Percentiles rank a stretch among this genome's conserved stretches.
phyloP scores from a whole-genome alignment of 352 stramenopile species.

The Phytophthora pistaciae region DNA sequence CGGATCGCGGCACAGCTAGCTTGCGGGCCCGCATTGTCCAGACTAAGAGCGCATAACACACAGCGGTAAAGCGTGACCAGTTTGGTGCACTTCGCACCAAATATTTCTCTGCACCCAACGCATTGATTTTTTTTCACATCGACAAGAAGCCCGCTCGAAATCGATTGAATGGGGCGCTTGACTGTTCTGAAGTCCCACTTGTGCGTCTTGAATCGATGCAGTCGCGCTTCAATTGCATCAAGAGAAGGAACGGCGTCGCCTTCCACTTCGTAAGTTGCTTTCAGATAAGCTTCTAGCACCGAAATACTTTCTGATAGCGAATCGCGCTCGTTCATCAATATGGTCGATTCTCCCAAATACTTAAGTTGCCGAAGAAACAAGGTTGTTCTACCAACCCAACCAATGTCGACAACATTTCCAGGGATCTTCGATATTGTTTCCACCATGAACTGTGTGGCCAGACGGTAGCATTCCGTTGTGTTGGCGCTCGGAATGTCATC shows the following conservation, averaged over 20 bases:
- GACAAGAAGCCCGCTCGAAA: slow-evolving; percentile 11
- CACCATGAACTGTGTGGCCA: slow-evolving; percentile 6
- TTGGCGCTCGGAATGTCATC: not conserved
- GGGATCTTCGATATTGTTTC: not conserved
- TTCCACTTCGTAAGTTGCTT: slow-evolving; percentile 12
- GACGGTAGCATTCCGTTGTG: not conserved
- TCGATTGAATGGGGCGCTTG: slow-evolving; percentile 18
- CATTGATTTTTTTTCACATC: slow-evolving; percentile 10
- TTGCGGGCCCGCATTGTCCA: slow-evolving; percentile 2
- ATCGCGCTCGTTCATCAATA: not conserved
- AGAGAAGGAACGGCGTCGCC: not conserved
- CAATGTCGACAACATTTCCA: slow-evolving; percentile 1
- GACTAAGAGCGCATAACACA: slow-evolving; percentile 3
- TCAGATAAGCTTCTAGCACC: not conserved
- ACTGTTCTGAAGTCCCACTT: not conserved
- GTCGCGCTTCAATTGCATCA: slow-evolving; percentile 10
- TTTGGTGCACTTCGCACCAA: slow-evolving; percentile 13
- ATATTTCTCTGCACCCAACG: not conserved
- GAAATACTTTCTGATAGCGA: slow-evolving; percentile 8
- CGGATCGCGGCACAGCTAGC: not conserved
- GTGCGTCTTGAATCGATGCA: slow-evolving; percentile 6
- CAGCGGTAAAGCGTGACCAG: slow-evolving; percentile 14
- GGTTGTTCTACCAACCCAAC: slow-evolving; percentile 1
- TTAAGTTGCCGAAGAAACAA: slow-evolving; percentile 2
- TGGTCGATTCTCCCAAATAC: not conserved